phyloP scores from a whole-genome alignment of 352 stramenopile species.

The Phytophthora idaei region DNA sequence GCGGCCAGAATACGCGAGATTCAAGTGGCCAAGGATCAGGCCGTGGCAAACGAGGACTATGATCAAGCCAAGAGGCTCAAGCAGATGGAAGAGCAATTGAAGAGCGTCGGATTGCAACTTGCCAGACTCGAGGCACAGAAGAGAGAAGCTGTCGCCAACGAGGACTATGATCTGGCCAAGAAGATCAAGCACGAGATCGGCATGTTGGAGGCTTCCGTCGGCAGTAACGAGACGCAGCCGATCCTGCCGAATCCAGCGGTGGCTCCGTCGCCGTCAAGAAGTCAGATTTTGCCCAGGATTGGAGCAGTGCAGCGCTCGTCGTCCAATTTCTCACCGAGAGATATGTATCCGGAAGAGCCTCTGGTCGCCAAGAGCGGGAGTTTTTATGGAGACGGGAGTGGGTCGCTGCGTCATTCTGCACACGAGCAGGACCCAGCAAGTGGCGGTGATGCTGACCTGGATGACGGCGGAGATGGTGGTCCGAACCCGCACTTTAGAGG shows the following conservation, averaged over 20 bases:
- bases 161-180: conserved; percentile 94
- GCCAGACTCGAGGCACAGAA: conserved; percentile 89
- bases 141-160: conserved; percentile 84
- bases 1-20: conserved; percentile 89
- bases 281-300: conserved; percentile 53
- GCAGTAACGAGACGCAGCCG: conserved; percentile 65
- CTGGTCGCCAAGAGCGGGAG: conserved; percentile 23
- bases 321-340: conserved; percentile 62
- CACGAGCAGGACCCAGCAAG: conserved; percentile 28
- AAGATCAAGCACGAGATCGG: conserved; percentile 89
- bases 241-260: conserved; percentile 46
- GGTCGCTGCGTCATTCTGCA: conserved; percentile 20
- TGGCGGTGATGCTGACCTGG: conserved; percentile 24
- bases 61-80: conserved; percentile 88
- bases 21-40: conserved; percentile 82
- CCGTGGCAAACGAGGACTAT: conserved; percentile 91
- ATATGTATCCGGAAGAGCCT: conserved; percentile 69
- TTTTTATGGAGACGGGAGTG: conserved; percentile 14
- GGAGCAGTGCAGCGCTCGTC: conserved; percentile 40
- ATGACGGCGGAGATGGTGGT: conserved; percentile 18
- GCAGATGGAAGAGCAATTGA: conserved; percentile 88
- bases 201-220: conserved; percentile 64
- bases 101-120: conserved; percentile 88
- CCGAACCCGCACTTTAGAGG: conserved; percentile 63
- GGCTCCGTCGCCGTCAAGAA: conserved; percentile 31